phyloP scores from a whole-genome alignment of 202 grass and related monocot genomes.

The Bolboschoenoplectus hybrid region DNA sequence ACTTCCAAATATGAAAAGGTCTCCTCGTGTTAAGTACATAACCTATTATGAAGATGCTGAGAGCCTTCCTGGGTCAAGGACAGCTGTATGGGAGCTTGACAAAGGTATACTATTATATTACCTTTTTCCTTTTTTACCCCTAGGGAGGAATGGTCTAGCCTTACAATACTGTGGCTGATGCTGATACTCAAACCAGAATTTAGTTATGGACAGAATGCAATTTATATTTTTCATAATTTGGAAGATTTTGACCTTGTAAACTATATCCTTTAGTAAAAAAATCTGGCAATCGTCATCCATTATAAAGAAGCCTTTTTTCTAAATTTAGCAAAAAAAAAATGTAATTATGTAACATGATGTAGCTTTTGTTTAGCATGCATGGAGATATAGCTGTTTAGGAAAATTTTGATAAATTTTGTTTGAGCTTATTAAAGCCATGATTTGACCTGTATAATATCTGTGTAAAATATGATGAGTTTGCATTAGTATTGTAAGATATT shows the following conservation, averaged over 20 bases:
- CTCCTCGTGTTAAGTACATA: constrained; percentile 85
- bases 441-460: neutral
- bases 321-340: neutral
- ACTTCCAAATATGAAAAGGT: constrained; percentile 77
- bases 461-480: neutral
- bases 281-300: neutral
- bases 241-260: neutral
- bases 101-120: constrained; percentile 52
- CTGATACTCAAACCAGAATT: constrained; percentile 12
- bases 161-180: neutral
- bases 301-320: neutral
- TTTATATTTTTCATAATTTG: neutral
- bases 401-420: no score
- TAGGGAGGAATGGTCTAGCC: neutral
- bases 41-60: constrained; percentile 97
- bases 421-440: neutral
- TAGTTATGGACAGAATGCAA: neutral
- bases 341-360: neutral
- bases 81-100: constrained; percentile 95
- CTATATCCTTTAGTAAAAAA: neutral
- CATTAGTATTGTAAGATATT: neutral
- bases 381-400: neutral
- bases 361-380: neutral
- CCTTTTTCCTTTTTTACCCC: neutral
- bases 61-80: constrained; percentile 85